A percentile compares a stretch with the other conserved stretches of the same genome.
Evolutionary conservation across 495 filamentous ascomycete genomes (phyloP).

Genomic region (Copromyces sp.): DNA sequence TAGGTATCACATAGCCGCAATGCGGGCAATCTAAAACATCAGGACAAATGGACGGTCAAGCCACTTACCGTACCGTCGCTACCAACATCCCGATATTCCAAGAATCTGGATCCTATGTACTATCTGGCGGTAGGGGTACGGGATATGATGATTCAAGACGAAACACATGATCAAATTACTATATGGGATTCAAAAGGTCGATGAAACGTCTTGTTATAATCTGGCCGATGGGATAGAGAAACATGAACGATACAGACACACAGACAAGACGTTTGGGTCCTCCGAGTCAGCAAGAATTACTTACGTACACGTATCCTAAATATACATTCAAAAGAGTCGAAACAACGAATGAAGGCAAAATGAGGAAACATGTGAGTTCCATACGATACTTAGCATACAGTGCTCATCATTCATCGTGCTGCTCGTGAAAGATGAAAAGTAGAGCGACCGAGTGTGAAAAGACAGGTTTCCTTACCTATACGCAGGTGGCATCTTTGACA

Average conservation of each 20-base stretch:
- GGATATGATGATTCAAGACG: not conserved
- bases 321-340: too few species aligned
- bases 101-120: not conserved
- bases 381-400: too few species aligned
- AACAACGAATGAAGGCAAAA: too few species aligned
- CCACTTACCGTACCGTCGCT: not conserved
- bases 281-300: too few species aligned
- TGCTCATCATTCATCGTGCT: too few species aligned
- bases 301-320: too few species aligned
- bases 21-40: not conserved
- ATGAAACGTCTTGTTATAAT: not conserved
- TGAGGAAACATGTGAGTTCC: too few species aligned
- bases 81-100: not conserved
- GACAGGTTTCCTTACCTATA: too few species aligned
- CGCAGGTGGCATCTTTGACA: too few species aligned
- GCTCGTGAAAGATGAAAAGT: too few species aligned
- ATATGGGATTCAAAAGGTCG: not conserved
- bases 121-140: not conserved
- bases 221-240: not conserved
- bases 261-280: not conserved
- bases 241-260: not conserved
- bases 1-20: not conserved
- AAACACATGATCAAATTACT: not conserved
- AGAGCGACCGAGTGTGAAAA: too few species aligned
- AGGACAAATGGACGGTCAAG: not conserved